Evolutionary conservation across 352 stramenopile genomes (phyloP), one percentile per base, ranked within the genome.

Genomic region (Phytophthora sansomeana): DNA sequence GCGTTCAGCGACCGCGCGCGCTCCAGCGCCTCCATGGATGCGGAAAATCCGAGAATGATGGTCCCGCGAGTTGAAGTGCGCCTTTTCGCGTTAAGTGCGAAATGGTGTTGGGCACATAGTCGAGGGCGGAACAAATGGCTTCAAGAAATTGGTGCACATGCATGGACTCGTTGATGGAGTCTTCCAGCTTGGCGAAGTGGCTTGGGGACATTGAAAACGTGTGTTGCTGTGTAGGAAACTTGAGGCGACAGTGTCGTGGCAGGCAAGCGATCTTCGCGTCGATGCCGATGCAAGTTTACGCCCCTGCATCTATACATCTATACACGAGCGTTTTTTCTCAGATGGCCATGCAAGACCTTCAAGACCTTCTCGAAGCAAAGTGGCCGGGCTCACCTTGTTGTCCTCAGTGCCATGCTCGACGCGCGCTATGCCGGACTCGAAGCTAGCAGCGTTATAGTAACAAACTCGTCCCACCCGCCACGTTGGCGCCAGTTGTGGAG

Each of bases 1-100:
- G 51, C 38, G 53, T 92, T 81, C 19, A 92, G 56, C n/a, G 64
- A 44, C 16, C 75, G 77, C 43, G 65, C 70, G 17, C 67, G 67
- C 16, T 90, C 73, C 24, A 89, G 36, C 14, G 70, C 60, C 17
- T 60, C 54, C 47, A 54, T 61, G 21, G 21, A 24, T 21, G 39
- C 21, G 30, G 16, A 54, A 29, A 58, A 75, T 66, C n/a, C 16
- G 17, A 58, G 66, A 66, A 47, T 57, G 53, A 63, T 65, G 49
- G 42, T 59, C 41, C 54, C 49, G 36, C 53, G 54, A 44, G 30
- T 41, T 53, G 32, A 53, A 59, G 39, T 46, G 30, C 24, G 38
- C 19, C 29, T 10, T 49, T 26, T 50, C 47, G 42, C 0, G 9
- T n/a, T 44, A 29, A 47, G 17, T 47, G 21, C 38, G 38, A 26